Base-by-base conservation (phyloP, 176 grass and related monocot species). In the Elymus sibiricus region DNA sequence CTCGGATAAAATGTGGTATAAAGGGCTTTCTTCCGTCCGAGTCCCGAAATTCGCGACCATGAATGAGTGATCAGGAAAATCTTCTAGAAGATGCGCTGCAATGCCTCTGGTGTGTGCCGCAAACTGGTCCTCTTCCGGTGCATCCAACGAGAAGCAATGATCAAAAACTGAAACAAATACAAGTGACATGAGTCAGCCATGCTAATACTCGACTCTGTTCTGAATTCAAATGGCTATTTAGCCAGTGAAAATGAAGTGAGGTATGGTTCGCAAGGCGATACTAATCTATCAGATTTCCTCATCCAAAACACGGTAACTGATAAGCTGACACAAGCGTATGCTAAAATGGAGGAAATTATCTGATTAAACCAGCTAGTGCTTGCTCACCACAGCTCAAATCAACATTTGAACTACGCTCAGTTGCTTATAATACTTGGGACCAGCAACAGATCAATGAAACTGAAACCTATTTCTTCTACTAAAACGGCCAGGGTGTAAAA, bases 41-140 rank as follows among this genome's bases (percentile, higher is more conserved):
- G 90, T 78, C 13, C 91, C 84, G 42, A 98, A 98, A 65, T 98
- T 98, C 2, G 90, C 88, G 28, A 92, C 77, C 96, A 92, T 94
- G 90, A 92, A 98, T 16, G 93, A 92, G 60, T 87, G 83, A 56
- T 95, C 96, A 4, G 82, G 90, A 71, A 90, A 89, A 82, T 95
- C 90, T 64, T 88, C 90, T 26, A 79, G 64, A 70, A 92, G 90
- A 83, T 91, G 81, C n/a, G 81, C 31, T 81, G 88, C 80, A 34
- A 92, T 85, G 55, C 87, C 80, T 69, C 81, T 91, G 38, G 95
- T 88, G 42, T 94, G 92, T 15, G 77, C 83, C 85, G 92, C 91
- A 16, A 89, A 98, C 25, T 72, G 88, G 11, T 77, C 90, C 37
- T 89, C 91, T 24, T 89, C 79, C 46, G 89, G 72, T 22, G 83